These are phyloP conservation scores for Sporobolomyces phaffii DNA, from an alignment of 768 basidiomycete genomes.

Conservation along the genomic window DNA sequence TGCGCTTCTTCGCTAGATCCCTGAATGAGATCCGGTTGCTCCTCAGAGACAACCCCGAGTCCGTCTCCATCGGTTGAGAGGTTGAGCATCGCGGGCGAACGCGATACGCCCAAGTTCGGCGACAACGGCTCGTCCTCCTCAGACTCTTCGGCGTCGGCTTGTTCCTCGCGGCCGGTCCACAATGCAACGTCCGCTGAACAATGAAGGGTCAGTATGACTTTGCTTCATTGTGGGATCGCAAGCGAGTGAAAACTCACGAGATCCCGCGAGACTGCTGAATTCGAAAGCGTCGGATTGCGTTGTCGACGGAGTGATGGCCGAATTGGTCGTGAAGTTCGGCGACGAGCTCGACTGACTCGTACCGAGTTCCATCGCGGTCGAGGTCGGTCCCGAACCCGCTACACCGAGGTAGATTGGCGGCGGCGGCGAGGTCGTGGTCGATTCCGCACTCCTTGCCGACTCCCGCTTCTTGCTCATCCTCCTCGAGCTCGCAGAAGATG, in stretches of 20 bases:
- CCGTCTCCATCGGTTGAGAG: not conserved
- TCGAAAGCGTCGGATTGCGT: slow-evolving; percentile 37
- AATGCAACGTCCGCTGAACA: not conserved
- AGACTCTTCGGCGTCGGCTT: not conserved
- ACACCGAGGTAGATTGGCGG: too few relatives aligned
- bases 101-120: not conserved
- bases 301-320: slow-evolving; percentile 10
- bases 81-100: not conserved
- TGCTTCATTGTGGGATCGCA: not conserved
- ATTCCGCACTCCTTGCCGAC: not conserved
- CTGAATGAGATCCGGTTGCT: not conserved
- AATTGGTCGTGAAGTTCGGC: not conserved
- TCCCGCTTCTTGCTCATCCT: not conserved
- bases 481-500: not conserved
- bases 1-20: too few relatives aligned
- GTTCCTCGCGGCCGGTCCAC: not conserved
- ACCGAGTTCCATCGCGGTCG: slow-evolving; percentile 13
- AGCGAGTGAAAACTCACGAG: slow-evolving; percentile 22
- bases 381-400: not conserved
- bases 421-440: not conserved
- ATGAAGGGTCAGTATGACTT: too few relatives aligned
- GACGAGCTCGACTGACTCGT: slow-evolving; percentile 17
- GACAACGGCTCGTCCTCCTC: not conserved
- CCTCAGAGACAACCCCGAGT: not conserved
- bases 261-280: slow-evolving; percentile 27